Evolutionary conservation across 2,329 filamentous ascomycete species (phyloP).

Genomic region (Xylariaceae sp.): DNA sequence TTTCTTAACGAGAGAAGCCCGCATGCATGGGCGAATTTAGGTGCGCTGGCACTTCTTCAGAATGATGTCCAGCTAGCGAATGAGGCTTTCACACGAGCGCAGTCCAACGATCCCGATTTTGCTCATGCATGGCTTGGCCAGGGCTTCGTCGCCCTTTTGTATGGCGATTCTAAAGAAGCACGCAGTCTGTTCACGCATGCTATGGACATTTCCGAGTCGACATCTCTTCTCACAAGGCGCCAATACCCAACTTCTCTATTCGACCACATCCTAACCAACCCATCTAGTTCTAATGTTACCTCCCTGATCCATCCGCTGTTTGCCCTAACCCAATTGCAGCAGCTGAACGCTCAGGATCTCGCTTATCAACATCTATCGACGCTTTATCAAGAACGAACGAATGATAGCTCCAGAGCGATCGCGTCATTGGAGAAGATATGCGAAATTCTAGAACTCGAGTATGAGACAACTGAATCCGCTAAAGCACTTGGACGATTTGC

Average conservation of each 20-base stretch:
- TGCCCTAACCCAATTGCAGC: conserved; percentile 75
- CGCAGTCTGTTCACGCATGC: conserved; percentile 86
- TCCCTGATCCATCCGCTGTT: conserved; percentile 83
- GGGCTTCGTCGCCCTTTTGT: conserved; percentile 74
- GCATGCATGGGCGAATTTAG: conserved; percentile 85
- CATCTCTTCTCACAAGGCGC: conserved; percentile 66
- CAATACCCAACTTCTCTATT: conserved; percentile 81
- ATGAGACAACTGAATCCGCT: conserved; percentile 76
- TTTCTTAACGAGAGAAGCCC: conserved; percentile 86
- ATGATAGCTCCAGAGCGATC: conserved; percentile 62
- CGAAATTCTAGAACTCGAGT: conserved; percentile 69
- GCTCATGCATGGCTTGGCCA: conserved; percentile 93
- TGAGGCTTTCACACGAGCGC: conserved; percentile 81
- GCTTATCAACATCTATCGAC: conserved; percentile 73
- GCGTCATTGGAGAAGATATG: conserved; percentile 63
- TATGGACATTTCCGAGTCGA: conserved; percentile 83
- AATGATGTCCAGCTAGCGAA: conserved; percentile 84
- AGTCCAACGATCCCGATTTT: conserved; percentile 92
- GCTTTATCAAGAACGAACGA: conserved; percentile 76
- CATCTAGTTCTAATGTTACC: conserved; percentile 45
- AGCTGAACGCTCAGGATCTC: conserved; percentile 66
- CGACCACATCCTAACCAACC: conserved; percentile 66
- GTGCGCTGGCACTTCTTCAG: conserved; percentile 78
- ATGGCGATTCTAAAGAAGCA: conserved; percentile 72
- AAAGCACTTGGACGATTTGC: conserved; percentile 72